phyloP scores from a whole-genome alignment of 495 filamentous ascomycete species.

The Penicillium silybi region DNA sequence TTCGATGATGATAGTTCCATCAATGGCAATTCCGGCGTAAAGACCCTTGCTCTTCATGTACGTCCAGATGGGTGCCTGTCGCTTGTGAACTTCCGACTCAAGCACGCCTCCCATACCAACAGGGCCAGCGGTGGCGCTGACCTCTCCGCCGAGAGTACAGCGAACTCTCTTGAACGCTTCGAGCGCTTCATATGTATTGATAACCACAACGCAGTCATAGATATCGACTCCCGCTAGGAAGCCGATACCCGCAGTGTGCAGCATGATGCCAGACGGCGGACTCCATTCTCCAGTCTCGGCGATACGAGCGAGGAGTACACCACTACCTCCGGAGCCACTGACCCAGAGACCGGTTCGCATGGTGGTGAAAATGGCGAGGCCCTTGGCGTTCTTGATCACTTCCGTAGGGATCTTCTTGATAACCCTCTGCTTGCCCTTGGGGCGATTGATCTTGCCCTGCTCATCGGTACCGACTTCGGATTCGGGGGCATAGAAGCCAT shows the following conservation, averaged over 20 bases:
- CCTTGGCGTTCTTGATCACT: slow-evolving; percentile 81
- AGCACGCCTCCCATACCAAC: slow-evolving; percentile 69
- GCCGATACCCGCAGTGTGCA: slow-evolving; percentile 82
- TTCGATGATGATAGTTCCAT: slow-evolving; percentile 82
- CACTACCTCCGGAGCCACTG: slow-evolving; percentile 76
- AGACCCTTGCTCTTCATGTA: slow-evolving; percentile 87
- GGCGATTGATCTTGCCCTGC: slow-evolving; percentile 46
- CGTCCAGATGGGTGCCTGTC: slow-evolving; percentile 72
- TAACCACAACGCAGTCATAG: slow-evolving; percentile 88
- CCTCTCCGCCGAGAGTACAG: slow-evolving; percentile 73
- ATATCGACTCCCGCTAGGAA: slow-evolving; percentile 89
- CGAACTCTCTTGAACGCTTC: slow-evolving; percentile 75
- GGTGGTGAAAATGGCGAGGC: slow-evolving; percentile 85
- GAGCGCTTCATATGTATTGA: slow-evolving; percentile 77
- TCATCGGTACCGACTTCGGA: slow-evolving; percentile 25
- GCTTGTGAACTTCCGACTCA: slow-evolving; percentile 69
- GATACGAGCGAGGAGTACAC: slow-evolving; percentile 73
- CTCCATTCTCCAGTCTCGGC: slow-evolving; percentile 80
- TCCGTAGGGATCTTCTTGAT: slow-evolving; percentile 79
- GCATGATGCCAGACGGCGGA: slow-evolving; percentile 79
- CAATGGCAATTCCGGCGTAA: slow-evolving; percentile 75
- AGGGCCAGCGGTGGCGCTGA: slow-evolving; percentile 73
- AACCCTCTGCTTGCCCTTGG: slow-evolving; percentile 63
- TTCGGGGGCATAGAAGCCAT: slow-evolving; percentile 57
- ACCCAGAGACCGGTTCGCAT: slow-evolving; percentile 92